A percentile compares a stretch with the other conserved stretches of the same genome.
phyloP scores from a whole-genome alignment of 352 stramenopile genomes.

The Globisporangium barbulae region DNA sequence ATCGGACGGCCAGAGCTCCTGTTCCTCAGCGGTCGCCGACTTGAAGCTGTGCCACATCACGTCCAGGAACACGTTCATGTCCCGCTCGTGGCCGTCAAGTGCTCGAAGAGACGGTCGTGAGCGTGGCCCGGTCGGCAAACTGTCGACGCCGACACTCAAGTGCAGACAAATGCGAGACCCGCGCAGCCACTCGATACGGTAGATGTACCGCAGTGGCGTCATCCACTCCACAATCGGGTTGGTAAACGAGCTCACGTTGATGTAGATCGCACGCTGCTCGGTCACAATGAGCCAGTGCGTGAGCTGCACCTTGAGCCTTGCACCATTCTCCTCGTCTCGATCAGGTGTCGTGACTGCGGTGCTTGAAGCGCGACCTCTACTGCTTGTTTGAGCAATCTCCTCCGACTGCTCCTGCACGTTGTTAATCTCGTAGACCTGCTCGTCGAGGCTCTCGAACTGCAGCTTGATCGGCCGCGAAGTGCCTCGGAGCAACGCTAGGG shows the following conservation, averaged over 20 bases:
- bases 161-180: slow-evolving; percentile 64
- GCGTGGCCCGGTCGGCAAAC: slow-evolving; percentile 73
- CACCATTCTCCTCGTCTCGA: slow-evolving; percentile 27
- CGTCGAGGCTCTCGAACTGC: slow-evolving; percentile 81
- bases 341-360: slow-evolving; percentile 12
- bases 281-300: slow-evolving; percentile 88
- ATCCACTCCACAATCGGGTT: slow-evolving; percentile 87
- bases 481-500: slow-evolving; percentile 70
- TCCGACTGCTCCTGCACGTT: slow-evolving; percentile 17
- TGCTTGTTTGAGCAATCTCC: not conserved
- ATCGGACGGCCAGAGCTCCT: slow-evolving; percentile 87
- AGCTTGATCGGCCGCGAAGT: slow-evolving; percentile 67
- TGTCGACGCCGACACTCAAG: slow-evolving; percentile 83
- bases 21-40: slow-evolving; percentile 74
- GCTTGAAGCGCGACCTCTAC: slow-evolving; percentile 7
- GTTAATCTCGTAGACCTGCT: slow-evolving; percentile 40
- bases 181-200: slow-evolving; percentile 74
- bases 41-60: slow-evolving; percentile 89
- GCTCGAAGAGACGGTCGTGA: slow-evolving; percentile 64
- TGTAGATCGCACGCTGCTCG: slow-evolving; percentile 81
- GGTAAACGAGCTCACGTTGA: slow-evolving; percentile 75
- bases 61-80: slow-evolving; percentile 87
- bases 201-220: slow-evolving; percentile 86
- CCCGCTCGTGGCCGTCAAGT: slow-evolving; percentile 69
- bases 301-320: slow-evolving; percentile 66